These are phyloP conservation scores for Rhodosporidiobolus odoratus DNA, from an alignment of 768 basidiomycete species.

Conservation along the genomic window DNA sequence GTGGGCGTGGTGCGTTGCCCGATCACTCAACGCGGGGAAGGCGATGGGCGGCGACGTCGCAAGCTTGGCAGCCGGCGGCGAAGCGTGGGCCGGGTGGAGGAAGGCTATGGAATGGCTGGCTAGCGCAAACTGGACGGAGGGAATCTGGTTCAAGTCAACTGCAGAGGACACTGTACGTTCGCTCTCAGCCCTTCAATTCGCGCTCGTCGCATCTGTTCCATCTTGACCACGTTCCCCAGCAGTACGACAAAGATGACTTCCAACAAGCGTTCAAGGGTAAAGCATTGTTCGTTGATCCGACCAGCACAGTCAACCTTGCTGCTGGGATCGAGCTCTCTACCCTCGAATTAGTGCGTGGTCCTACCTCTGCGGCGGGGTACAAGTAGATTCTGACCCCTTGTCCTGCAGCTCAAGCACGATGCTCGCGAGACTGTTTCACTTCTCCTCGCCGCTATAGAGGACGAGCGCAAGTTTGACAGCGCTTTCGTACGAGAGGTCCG, in stretches of 20 bases:
- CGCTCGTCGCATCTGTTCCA: neutral
- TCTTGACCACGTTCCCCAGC: neutral
- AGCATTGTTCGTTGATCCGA: conserved; percentile 70
- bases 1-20: conserved; percentile 35
- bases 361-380: too few relatives aligned
- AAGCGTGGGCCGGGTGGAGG: conserved; percentile 37
- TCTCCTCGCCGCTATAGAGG: conserved; percentile 20
- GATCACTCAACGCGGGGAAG: conserved; percentile 28
- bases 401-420: conserved; percentile 46
- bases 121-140: conserved; percentile 35
- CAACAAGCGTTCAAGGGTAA: conserved; percentile 37
- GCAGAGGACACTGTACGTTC: conserved; percentile 15
- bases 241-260: conserved; percentile 41
- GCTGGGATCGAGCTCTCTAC: conserved; percentile 70
- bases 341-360: conserved; percentile 67
- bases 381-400: conserved; percentile 61
- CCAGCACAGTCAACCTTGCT: conserved; percentile 70
- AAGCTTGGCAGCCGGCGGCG: conserved; percentile 31
- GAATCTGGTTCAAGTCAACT: conserved; percentile 25
- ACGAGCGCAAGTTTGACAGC: conserved; percentile 37
- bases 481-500: conserved; percentile 25
- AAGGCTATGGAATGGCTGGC: conserved; percentile 38
- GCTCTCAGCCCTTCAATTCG: neutral
- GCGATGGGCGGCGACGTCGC: conserved; percentile 1
- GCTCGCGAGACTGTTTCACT: conserved; percentile 35